These are phyloP conservation scores for Cladophialophora chaetospira DNA, from an alignment of 2,329 filamentous ascomycete species.

Conservation along the genomic window DNA sequence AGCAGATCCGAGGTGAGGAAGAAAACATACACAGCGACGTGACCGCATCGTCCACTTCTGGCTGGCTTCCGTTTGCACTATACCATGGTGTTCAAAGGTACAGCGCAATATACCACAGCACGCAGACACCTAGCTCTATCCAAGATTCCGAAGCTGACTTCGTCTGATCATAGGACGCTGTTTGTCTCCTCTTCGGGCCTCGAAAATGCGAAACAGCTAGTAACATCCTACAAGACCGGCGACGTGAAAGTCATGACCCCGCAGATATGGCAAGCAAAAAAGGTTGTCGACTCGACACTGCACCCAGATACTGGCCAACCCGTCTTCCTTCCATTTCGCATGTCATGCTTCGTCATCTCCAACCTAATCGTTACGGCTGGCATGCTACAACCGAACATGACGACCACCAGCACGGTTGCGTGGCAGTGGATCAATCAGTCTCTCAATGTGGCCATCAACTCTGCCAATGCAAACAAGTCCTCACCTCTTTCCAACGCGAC, in stretches of 20 bases:
- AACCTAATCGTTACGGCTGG: slow-evolving; percentile 94
- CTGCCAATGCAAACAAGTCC: slow-evolving; percentile 93
- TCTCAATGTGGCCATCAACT: slow-evolving; percentile 97
- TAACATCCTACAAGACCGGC: slow-evolving; percentile 85
- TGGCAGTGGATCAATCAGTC: slow-evolving; percentile 86
- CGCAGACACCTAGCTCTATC: not conserved
- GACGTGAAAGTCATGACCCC: slow-evolving; percentile 78
- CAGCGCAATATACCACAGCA: slow-evolving; percentile 19
- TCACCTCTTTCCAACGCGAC: slow-evolving; percentile 79
- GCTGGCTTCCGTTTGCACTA: slow-evolving; percentile 1
- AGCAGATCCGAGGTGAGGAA: slow-evolving; percentile 87
- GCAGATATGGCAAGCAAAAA: slow-evolving; percentile 93
- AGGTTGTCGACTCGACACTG: slow-evolving; percentile 92
- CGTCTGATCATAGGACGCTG: slow-evolving; percentile 66
- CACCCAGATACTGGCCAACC: slow-evolving; percentile 97
- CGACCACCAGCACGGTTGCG: not conserved
- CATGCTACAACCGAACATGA: slow-evolving; percentile 76
- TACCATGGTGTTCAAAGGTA: slow-evolving; percentile 23
- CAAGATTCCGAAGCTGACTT: not conserved
- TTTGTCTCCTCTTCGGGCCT: slow-evolving; percentile 76
- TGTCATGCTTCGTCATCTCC: slow-evolving; percentile 92
- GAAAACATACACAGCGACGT: slow-evolving; percentile 4
- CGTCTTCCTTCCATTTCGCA: slow-evolving; percentile 94
- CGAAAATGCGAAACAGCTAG: slow-evolving; percentile 79
- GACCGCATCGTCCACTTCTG: not conserved